Evolutionary conservation across 805 yeast species (phyloP), one percentile per base, ranked within the genome.

Genomic region (Pichia manshurica): DNA sequence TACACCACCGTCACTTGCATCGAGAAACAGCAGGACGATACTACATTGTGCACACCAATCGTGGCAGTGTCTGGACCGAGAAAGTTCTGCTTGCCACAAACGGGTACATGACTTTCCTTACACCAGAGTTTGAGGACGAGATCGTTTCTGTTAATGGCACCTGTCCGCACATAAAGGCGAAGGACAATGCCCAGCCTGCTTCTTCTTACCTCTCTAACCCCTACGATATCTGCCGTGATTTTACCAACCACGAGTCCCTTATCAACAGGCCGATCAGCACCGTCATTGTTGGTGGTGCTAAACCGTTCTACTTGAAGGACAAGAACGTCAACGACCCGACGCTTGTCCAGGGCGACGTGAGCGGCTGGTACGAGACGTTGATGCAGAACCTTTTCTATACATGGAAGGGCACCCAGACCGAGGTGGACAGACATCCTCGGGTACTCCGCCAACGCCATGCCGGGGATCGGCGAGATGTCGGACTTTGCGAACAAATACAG

Each of bases 371-470:
- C 47, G 49, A 57, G 2, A 57, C 54, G 21, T 69, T 59, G 45
- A 62, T 68, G 62, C 55, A 57, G 20, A 52, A 56, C n/a, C 55
- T 57, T 32, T 70, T 61, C 49, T 44, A 32, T 10, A 53, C 63
- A 16, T 44, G 48, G n/a, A 39, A 37, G 35, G 41, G 36, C 25
- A 41, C 37, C 22, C 59, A 67, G 61, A 58, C 58, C 48, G 53
- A 56, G 22, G 58, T 59, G 79, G 79, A 55, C 72, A 4, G 79
- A 79, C 21, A 67, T 72, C 16, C 60, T 74, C 67, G 79, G 78
- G 3, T 72, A 65, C 51, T 61, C 78, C 2, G 59, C 60, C 15
- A 76, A 72, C 51, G 60, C 51, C 3, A 52, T 65, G 32, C 79
- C 79, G 4, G 63, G 65, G 44, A 74, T 74, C 17, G 79, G 79